Evolutionary conservation across 495 filamentous ascomycete species (phyloP), one percentile per base, ranked within the genome.

Genomic region (Darksidea phi): DNA sequence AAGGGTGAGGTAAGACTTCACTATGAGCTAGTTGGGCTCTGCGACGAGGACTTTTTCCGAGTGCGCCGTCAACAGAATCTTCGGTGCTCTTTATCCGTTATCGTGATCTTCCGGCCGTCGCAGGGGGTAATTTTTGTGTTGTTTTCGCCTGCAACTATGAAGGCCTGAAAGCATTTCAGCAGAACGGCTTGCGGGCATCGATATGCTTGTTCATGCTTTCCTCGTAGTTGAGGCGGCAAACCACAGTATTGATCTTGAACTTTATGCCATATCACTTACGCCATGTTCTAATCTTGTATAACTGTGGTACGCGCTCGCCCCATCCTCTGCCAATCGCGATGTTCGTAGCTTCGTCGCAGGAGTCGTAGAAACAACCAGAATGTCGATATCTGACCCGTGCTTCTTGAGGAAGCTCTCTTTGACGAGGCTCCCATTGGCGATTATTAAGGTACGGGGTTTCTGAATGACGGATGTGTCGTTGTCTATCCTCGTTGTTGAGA

Each of bases 241-340:
- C 32, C 10, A 59, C 55, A 1, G 55, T 59, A 23, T 59, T 59
- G 26, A 59, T 18, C 55, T 59, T 59, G 55, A 59, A 50, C 55
- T 59, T 59, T 21, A 59, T 59, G 10, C 55, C 45, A 23, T 49
- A 59, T 46, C 36, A 17, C 43, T 1, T 34, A 18, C 55, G 50
- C 55, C 55, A 59, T 5, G 3, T 4, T 20, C n/a, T 2, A 32
- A 50, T 38, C 17, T 20, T 48, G 46, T 47, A 48, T 23, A 59
- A 34, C 55, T 59, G 42, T 50, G 25, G 17, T 13, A 49, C 55
- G 2, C 50, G 15, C 12, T 50, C 32, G 10, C 45, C 55, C 4
- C 38, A 34, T 41, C 45, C 55, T 17, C 45, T 13, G n/a, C 55
- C 55, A 49, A 59, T 59, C 25, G 18, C 28, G 24, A 48, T 59